phyloP scores from a whole-genome alignment of 495 filamentous ascomycete species.

The Lepidopterella palustris region DNA sequence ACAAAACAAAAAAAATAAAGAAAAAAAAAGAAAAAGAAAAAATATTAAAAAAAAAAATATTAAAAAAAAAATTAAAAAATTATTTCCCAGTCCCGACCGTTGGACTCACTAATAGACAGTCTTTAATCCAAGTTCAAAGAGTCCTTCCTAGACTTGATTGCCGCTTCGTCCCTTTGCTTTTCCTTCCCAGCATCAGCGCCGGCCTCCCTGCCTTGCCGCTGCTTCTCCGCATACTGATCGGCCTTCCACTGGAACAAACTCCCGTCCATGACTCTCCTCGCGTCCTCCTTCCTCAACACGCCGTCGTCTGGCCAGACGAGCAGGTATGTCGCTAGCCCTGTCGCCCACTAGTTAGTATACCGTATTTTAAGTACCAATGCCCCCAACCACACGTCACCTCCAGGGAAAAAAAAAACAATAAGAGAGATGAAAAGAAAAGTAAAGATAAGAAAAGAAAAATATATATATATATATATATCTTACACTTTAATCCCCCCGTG shows the following conservation, averaged over 20 bases:
- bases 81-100: too few relatives aligned
- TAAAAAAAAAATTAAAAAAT: too few relatives aligned
- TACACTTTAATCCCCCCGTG: slow-evolving; percentile 40
- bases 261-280: slow-evolving; percentile 11
- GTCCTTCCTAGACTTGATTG: not conserved
- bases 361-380: not conserved
- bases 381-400: slow-evolving; percentile 8
- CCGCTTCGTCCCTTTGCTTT: not conserved
- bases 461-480: not conserved
- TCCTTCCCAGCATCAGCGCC: not conserved
- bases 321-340: slow-evolving; percentile 46
- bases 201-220: not conserved
- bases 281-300: slow-evolving; percentile 43
- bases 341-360: not conserved
- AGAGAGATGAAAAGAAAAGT: slow-evolving; percentile 11
- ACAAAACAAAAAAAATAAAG: too few relatives aligned
- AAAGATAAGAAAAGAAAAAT: slow-evolving; percentile 8
- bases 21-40: too few relatives aligned
- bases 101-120: too few relatives aligned
- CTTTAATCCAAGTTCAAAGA: not conserved
- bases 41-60: too few relatives aligned
- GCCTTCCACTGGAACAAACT: not conserved
- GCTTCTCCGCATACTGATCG: not conserved
- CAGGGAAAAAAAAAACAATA: slow-evolving; percentile 16
- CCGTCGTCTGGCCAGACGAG: slow-evolving; percentile 46